A percentile compares a stretch with the other conserved stretches of the same genome.
phyloP scores from a whole-genome alignment of 2,329 filamentous ascomycete genomes.

The Eutypa lata region DNA sequence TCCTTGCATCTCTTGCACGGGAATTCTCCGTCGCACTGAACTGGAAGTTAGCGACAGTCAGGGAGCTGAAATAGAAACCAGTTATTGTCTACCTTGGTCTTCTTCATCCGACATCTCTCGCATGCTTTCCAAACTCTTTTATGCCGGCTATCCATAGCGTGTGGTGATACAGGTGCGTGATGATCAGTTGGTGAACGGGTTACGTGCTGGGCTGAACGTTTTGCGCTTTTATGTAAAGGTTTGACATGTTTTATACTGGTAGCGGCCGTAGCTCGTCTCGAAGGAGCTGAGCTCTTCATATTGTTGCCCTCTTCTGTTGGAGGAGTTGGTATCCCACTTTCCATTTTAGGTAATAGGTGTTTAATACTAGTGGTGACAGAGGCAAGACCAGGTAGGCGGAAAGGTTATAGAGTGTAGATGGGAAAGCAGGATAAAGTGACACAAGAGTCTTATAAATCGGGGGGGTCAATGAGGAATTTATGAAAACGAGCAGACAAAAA shows the following conservation, averaged over 20 bases:
- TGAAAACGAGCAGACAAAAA: conserved; percentile 7
- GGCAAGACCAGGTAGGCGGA: conserved; percentile 1
- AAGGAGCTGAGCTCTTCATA: conserved; percentile 21
- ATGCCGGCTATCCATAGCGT: conserved; percentile 51
- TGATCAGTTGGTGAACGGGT: conserved; percentile 35
- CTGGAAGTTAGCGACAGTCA: conserved; percentile 14
- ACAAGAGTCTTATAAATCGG: conserved; percentile 2
- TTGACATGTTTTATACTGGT: conserved; percentile 46
- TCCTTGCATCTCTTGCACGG: conserved; percentile 66
- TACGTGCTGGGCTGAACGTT: conserved; percentile 44
- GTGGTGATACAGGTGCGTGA: conserved; percentile 36
- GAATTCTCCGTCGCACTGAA: conserved; percentile 61
- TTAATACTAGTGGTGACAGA: conserved; percentile 6
- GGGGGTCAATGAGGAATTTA: conserved; percentile 3
- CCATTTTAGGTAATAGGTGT: conserved; percentile 39
- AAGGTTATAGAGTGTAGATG: conserved; percentile 9
- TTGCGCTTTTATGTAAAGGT: conserved; percentile 48
- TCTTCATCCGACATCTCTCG: conserved; percentile 66
- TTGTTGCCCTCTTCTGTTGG: conserved; percentile 37
- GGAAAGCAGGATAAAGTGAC: conserved; percentile 2
- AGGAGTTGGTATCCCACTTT: conserved; percentile 49
- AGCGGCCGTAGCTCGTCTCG: conserved; percentile 24
- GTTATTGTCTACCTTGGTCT: conserved; percentile 55
- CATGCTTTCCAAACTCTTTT: conserved; percentile 67
- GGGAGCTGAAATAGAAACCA: conserved; percentile 2